Evolutionary conservation across 2,329 filamentous ascomycete species (phyloP).

Genomic region (Purpureocillium takamizusanense): DNA sequence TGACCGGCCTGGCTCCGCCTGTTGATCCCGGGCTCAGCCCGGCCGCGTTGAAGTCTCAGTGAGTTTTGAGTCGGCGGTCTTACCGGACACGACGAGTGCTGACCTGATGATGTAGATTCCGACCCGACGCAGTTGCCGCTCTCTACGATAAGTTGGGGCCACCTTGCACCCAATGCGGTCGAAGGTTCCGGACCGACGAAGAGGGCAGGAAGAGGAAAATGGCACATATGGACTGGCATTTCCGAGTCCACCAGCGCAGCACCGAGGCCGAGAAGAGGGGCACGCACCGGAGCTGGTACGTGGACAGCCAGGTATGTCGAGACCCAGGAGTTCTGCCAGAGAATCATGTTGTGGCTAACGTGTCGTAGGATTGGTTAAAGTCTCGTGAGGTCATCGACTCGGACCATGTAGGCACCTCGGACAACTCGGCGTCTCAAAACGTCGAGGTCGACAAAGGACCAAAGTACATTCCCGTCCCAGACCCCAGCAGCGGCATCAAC

Average conservation of each 20-base stretch:
- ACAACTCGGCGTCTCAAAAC: slow-evolving; percentile 21
- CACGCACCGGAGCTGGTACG: slow-evolving; percentile 90
- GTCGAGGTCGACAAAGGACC: slow-evolving; percentile 32
- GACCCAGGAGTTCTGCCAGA: not conserved
- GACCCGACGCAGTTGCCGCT: slow-evolving; percentile 61
- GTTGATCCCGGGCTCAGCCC: slow-evolving; percentile 47
- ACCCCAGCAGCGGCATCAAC: slow-evolving; percentile 64
- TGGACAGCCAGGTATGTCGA: slow-evolving; percentile 67
- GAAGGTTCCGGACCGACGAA: slow-evolving; percentile 70
- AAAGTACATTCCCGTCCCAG: slow-evolving; percentile 75
- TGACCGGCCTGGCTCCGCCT: slow-evolving; percentile 1
- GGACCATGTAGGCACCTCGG: slow-evolving; percentile 29
- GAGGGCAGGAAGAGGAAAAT: slow-evolving; percentile 80
- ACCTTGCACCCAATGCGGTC: slow-evolving; percentile 84
- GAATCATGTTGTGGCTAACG: slow-evolving; percentile 15
- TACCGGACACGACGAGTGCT: not conserved
- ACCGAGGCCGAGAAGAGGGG: slow-evolving; percentile 77
- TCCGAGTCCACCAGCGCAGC: slow-evolving; percentile 83
- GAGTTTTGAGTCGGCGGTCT: slow-evolving; percentile 22
- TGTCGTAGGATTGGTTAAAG: slow-evolving; percentile 72
- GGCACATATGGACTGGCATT: slow-evolving; percentile 96
- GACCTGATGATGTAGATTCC: slow-evolving; percentile 42
- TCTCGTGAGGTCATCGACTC: slow-evolving; percentile 73
- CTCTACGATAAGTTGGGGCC: slow-evolving; percentile 78
- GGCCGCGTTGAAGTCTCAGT: slow-evolving; percentile 63